Percentiles rank a stretch among this genome's conserved stretches.
Evolutionary conservation across 2,329 filamentous ascomycete genomes (phyloP).

Genomic region (Thermochaetoides dissita): DNA sequence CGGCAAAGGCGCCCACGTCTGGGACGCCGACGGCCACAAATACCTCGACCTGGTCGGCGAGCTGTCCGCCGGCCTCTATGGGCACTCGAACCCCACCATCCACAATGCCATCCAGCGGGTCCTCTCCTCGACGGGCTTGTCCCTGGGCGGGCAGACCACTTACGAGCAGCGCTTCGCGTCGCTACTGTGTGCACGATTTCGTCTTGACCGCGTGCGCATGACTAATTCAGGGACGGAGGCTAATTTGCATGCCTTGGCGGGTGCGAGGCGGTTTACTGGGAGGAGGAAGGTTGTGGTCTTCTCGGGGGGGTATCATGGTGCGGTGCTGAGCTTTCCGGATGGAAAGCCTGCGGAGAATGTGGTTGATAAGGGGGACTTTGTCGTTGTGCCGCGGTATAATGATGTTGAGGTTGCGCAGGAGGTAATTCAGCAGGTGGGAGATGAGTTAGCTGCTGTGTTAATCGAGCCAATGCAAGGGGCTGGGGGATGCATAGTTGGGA

Average conservation of each 20-base stretch:
- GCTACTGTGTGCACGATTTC: constrained; percentile 39
- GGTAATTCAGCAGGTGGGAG: constrained; percentile 23
- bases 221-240: constrained; percentile 54
- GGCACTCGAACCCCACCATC: constrained; percentile 47
- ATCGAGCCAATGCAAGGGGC: constrained; percentile 54
- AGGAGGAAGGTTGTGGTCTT: constrained; percentile 38
- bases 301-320: constrained; percentile 38
- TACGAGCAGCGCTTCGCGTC: constrained; percentile 38
- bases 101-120: constrained; percentile 31
- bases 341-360: constrained; percentile 27
- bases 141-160: constrained; percentile 36
- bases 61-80: constrained; percentile 51
- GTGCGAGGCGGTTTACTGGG: constrained; percentile 32
- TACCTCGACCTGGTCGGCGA: constrained; percentile 51
- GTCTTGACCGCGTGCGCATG: constrained; percentile 43
- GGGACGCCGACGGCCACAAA: constrained; percentile 20
- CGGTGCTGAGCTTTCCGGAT: constrained; percentile 22
- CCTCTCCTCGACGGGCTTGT: constrained; percentile 34
- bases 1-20: constrained; percentile 17
- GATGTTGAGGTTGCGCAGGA: constrained; percentile 32
- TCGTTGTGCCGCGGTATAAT: constrained; percentile 46
- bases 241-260: constrained; percentile 44
- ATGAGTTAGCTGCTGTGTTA: constrained; percentile 46
- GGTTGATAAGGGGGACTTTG: constrained; percentile 39
- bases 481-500: constrained; percentile 42